Conservation (phyloP, 2,329 filamentous ascomycete species). For the Ceratocystis variospora region DNA sequence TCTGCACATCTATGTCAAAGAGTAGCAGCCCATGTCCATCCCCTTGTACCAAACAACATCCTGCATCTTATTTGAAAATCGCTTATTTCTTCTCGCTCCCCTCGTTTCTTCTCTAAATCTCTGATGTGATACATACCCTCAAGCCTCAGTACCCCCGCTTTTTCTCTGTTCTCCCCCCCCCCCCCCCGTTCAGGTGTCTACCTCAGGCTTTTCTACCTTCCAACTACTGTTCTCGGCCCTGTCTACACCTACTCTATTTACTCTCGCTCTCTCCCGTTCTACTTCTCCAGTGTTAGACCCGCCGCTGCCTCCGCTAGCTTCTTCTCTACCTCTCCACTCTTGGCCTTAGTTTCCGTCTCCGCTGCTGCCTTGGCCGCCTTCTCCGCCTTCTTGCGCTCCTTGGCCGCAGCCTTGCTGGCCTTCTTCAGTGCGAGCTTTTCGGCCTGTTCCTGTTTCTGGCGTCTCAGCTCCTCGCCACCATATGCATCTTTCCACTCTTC, state of each 20-base stretch:
- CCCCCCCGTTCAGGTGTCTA: background rate
- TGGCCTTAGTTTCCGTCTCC: conserved; percentile 19
- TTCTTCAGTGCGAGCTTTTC: conserved; percentile 39
- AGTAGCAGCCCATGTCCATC: no score
- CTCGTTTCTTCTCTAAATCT: background rate
- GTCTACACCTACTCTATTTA: background rate
- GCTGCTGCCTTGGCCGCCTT: conserved; percentile 23
- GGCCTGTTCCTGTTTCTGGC: conserved; percentile 49
- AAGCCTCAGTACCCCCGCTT: background rate
- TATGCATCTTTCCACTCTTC: conserved; percentile 71
- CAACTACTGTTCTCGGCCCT: background rate
- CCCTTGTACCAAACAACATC: background rate
- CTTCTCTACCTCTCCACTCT: conserved; percentile 20
- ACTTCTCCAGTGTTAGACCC: conserved; percentile 21
- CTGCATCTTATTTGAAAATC: background rate
- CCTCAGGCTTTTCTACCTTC: no score
- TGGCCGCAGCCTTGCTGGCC: conserved; percentile 36
- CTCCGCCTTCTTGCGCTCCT: conserved; percentile 33
- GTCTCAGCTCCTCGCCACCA: conserved; percentile 50
- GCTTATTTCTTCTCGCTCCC: background rate
- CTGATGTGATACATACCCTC: background rate
- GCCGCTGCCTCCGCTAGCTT: conserved; percentile 20
- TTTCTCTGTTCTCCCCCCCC: background rate
- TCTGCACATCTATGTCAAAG: background rate
- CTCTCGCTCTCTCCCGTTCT: conserved; percentile 2